A percentile compares a stretch with the other conserved stretches of the same genome.
These are phyloP conservation scores for Umbelopsis vinacea DNA, from an alignment of 192 early-diverging fungal genomes.

Conservation along the genomic window DNA sequence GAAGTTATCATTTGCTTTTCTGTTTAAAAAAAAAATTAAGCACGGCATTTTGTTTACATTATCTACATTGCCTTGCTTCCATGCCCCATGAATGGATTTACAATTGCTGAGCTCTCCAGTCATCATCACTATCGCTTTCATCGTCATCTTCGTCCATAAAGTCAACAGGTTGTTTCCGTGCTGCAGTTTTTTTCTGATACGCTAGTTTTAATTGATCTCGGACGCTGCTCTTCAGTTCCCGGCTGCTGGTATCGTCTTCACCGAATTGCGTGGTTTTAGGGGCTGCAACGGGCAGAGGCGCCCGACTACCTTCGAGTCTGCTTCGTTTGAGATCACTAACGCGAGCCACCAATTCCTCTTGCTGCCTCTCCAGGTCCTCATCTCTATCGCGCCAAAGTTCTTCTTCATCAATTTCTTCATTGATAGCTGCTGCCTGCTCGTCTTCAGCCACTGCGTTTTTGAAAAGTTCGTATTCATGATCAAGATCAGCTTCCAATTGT, in stretches of 20 bases:
- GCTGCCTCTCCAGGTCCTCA: slow-evolving; percentile 35
- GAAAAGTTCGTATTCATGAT: slow-evolving; percentile 39
- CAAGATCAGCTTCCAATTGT: slow-evolving; percentile 27
- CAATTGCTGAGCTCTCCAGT: slow-evolving; percentile 43
- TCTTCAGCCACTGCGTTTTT: slow-evolving; percentile 33
- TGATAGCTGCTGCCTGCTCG: slow-evolving; percentile 24
- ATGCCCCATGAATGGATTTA: neutral
- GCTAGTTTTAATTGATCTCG: slow-evolving; percentile 32
- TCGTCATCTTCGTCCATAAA: slow-evolving; percentile 37
- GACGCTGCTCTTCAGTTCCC: slow-evolving; percentile 30
- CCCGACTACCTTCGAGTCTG: slow-evolving; percentile 8
- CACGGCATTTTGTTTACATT: neutral
- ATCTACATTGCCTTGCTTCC: neutral
- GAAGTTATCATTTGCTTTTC: too few species aligned
- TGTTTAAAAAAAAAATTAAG: too few species aligned
- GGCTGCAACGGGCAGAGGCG: neutral
- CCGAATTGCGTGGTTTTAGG: neutral
- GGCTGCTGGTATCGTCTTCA: slow-evolving; percentile 19
- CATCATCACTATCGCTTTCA: slow-evolving; percentile 19
- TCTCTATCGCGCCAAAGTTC: slow-evolving; percentile 38
- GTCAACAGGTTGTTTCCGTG: slow-evolving; percentile 25
- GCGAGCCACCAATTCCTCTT: slow-evolving; percentile 28
- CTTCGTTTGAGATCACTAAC: slow-evolving; percentile 36
- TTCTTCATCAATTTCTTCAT: slow-evolving; percentile 42
- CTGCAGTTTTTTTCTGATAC: slow-evolving; percentile 17